Evolutionary conservation across 352 stramenopile species (phyloP), one percentile per base, ranked within the genome.

Genomic region (Globisporangium barbulae): DNA sequence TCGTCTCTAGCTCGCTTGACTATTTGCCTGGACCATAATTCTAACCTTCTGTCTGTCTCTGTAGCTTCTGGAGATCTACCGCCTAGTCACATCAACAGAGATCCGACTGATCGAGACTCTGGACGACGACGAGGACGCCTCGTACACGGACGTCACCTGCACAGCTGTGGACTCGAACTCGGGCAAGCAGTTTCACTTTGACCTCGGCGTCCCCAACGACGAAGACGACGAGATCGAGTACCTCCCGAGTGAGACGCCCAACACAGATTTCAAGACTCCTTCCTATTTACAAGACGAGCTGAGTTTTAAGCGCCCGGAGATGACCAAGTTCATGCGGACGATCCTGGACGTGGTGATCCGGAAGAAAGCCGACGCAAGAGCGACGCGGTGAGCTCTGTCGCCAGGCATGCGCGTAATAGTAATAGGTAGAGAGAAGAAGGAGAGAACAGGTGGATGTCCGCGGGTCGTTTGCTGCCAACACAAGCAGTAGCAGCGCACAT

Each of bases 321-420:
- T 93, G 72, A 92, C 83, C 59, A 89, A 90, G 53, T 94, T 94
- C 65, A 90, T 91, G 76, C 79, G 82, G 48, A 89, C 84, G 63
- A 69, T 92, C 50, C 66, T 94, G 47, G 86, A 94, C 67, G 78
- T 89, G 35, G 83, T 93, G 42, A 90, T 90, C 77, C 78, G 81
- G 55, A 89, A 89, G 68, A 89, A 88, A 65, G 79, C 68, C 50
- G 71, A 68, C 39, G 42, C 70, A 57, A 64, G 52, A 42, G 33
- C 44, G 15, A 39, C 22, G 30, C 52, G 53, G 44, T 72, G 64
- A 72, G 45, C 35, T 41, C 35, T 9, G 35, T 49, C 41, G 41
- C 9, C 15, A 21, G 7, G 15, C 41, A 47, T 13, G 19, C 13
- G 17, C 15, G 7, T 47, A 31, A 58, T 66, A 66, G 49, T 55